Percentiles rank a stretch among this genome's conserved stretches.
Evolutionary conservation across 2,329 filamentous ascomycete species (phyloP).

Genomic region (Annulohypoxylon truncatum): DNA sequence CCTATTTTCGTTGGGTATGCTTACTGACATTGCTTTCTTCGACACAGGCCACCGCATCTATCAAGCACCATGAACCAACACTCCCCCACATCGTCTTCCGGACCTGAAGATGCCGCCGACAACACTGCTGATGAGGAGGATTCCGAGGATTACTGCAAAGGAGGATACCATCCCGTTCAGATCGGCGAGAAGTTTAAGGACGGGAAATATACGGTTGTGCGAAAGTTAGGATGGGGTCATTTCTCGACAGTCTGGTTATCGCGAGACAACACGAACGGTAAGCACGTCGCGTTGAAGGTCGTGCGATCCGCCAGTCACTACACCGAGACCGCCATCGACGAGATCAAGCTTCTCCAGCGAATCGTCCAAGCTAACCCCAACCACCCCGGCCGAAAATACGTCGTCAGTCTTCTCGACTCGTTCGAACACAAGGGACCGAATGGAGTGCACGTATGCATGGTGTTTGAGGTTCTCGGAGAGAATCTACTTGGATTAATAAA

Average conservation of each 20-base stretch:
- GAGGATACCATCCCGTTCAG: constrained; percentile 94
- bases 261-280: constrained; percentile 85
- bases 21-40: constrained; percentile 47
- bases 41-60: constrained; percentile 65
- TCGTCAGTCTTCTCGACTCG: constrained; percentile 94
- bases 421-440: constrained; percentile 99
- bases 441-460: constrained; percentile 98
- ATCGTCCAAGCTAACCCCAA: constrained; percentile 95
- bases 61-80: constrained; percentile 70
- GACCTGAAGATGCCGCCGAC: constrained; percentile 85
- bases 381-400: constrained; percentile 93
- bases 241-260: constrained; percentile 96
- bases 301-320: constrained; percentile 98
- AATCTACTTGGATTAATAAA: constrained; percentile 96
- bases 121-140: constrained; percentile 98
- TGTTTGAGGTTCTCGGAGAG: constrained; percentile 97
- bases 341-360: constrained; percentile 97
- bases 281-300: constrained; percentile 97
- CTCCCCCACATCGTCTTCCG: constrained; percentile 81
- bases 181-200: constrained; percentile 98
- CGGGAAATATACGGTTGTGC: constrained; percentile 93
- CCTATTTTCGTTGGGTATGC: constrained; percentile 19
- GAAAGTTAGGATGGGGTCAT: constrained; percentile 97
- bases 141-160: constrained; percentile 99
- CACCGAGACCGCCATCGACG: constrained; percentile 97